Conservation (phyloP, 176 grass and related monocot genomes). For the Metroxylon sagu region DNA sequence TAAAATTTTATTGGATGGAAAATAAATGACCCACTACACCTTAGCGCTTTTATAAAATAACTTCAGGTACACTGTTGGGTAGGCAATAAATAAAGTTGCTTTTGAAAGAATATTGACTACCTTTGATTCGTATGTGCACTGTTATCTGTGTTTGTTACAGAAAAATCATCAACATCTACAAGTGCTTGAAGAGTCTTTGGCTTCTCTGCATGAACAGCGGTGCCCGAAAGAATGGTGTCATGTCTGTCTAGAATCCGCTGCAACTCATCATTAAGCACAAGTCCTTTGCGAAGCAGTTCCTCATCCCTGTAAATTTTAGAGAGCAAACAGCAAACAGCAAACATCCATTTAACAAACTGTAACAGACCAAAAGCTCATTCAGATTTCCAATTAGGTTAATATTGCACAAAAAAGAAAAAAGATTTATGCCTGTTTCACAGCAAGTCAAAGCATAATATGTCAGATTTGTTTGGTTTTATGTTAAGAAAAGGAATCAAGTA, state of each 20-base stretch:
- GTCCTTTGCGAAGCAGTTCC: conserved; percentile 82
- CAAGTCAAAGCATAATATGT: no score
- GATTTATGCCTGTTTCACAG: no score
- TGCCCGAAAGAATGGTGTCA: conserved; percentile 81
- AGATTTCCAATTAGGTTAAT: no score
- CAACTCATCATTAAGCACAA: conserved; percentile 95
- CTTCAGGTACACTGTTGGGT: no score
- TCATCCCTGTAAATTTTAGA: conserved; percentile 55
- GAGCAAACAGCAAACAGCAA: background rate
- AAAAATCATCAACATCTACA: conserved; percentile 66
- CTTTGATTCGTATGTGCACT: conserved; percentile 33
- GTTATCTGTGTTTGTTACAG: background rate
- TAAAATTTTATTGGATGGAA: no score
- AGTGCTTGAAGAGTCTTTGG: conserved; percentile 71
- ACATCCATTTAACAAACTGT: conserved; percentile 2
- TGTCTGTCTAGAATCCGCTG: conserved; percentile 85
- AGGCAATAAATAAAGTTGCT: no score
- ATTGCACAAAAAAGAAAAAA: no score
- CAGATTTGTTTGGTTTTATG: no score
- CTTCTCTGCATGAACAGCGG: conserved; percentile 83
- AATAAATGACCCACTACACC: no score
- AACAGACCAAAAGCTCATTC: conserved; percentile 3
- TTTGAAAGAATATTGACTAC: conserved; percentile 20
- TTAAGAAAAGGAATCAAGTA: no score
- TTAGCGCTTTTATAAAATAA: no score